Evolutionary conservation across 148 eudicot species (phyloP).

Genomic region (Heliosperma pusillum): DNA sequence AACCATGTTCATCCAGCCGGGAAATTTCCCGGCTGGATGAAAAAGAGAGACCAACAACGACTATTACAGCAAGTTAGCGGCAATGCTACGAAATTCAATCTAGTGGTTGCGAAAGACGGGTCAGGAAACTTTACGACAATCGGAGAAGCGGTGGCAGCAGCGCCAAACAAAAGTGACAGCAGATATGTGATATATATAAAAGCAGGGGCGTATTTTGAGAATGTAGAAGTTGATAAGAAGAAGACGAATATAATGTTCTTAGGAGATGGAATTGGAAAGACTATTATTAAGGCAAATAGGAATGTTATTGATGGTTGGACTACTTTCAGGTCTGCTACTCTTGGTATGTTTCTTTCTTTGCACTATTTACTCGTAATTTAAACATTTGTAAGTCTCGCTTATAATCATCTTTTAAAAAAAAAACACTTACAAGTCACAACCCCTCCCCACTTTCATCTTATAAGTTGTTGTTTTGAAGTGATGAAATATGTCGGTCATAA

Average conservation of each 20-base stretch:
- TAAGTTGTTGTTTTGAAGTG: no score
- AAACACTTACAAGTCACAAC: no score
- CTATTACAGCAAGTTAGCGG: slow-evolving; percentile 30
- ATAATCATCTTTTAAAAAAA: no score
- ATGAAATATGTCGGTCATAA: no score
- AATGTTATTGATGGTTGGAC: slow-evolving; percentile 79
- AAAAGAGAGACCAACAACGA: slow-evolving; percentile 33
- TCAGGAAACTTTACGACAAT: slow-evolving; percentile 61
- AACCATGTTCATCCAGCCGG: slow-evolving; percentile 42
- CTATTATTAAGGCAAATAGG: slow-evolving; percentile 59
- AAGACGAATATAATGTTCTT: slow-evolving; percentile 56
- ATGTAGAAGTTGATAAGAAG: slow-evolving; percentile 56
- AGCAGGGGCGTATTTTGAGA: slow-evolving; percentile 60
- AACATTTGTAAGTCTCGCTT: no score
- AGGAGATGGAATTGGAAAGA: slow-evolving; percentile 80
- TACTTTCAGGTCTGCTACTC: slow-evolving; percentile 69
- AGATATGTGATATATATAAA: slow-evolving; percentile 71
- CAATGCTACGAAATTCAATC: slow-evolving; percentile 23
- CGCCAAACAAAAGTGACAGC: slow-evolving; percentile 44
- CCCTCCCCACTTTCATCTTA: no score
- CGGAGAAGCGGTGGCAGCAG: slow-evolving; percentile 46
- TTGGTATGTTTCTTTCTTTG: slow-evolving; percentile 42
- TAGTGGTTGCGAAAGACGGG: slow-evolving; percentile 76
- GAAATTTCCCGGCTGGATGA: slow-evolving; percentile 58
- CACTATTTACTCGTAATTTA: neutral